Base-by-base conservation (phyloP, 1,284 basidiomycete genomes). In the Tilletia horrida region DNA sequence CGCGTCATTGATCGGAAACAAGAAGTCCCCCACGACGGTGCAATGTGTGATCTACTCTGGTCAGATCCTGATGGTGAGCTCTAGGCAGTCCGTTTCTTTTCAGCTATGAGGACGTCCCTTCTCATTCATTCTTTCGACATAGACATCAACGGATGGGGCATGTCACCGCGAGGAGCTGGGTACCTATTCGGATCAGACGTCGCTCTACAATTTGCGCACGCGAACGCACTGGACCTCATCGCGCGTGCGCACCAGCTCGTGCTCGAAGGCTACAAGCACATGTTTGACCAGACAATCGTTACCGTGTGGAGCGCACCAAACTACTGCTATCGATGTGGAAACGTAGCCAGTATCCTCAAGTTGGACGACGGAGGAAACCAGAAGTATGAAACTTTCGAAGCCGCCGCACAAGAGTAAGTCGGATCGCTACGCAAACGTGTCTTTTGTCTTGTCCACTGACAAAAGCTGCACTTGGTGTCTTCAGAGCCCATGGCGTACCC, bases 261-360 rank as follows among this genome's bases (percentile, higher is more conserved):
- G 0, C 2, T 97, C 90, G 95, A 98, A 83, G 95, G 95, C 3
- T 97, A 91, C 85, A 97, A 97, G 84, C 86, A 95, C 81, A 97
- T 97, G 93, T 97, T 97, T 76, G 93, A 97, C 81, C 86, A 88
- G 69, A 90, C 89, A 45, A 95, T 98, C 74, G 96, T 98, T 11
- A 98, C 96, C 1, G 94, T 98, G 23, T 98, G 95, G 94, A 93
- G 91, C 77, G 96, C 94, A 0, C 95, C 94, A 2, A 98, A 97
- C 83, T 98, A 98, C 81, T 98, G 95, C 83, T 97, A 98, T 83
- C 66, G 79, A 3, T 81, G 78, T 66, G 78, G 79, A 16, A 80
- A 80, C 63, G 76, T 80, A 14, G 78, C 79, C 2, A 75, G 73
- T 52, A 80, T 80, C 47, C 65, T 80, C 31, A 76, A 80, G 67